A percentile compares a stretch with the other conserved stretches of the same genome.
Conservation (phyloP, 2,329 filamentous ascomycete genomes). For the Pseudogymnoascus sp. region DNA sequence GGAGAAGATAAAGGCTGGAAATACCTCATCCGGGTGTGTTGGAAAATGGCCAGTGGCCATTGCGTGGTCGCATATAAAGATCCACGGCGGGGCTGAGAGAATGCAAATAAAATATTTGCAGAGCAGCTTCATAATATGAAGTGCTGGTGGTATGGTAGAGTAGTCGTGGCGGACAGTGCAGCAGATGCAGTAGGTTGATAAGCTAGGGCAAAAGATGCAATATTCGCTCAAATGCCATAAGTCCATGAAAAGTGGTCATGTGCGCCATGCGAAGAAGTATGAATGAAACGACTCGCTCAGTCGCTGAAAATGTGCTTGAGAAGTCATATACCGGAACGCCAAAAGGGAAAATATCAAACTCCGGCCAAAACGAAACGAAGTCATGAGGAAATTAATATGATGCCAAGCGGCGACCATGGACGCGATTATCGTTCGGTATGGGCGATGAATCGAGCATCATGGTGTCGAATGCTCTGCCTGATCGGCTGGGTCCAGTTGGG, state of each 20-base stretch:
- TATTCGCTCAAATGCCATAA: conserved; percentile 6
- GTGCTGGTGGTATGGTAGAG: neutral
- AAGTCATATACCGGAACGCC: conserved; percentile 11
- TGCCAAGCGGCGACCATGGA: conserved; percentile 53
- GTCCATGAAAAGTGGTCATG: neutral
- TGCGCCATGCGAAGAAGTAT: conserved; percentile 1
- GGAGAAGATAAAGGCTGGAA: neutral
- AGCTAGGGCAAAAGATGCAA: neutral
- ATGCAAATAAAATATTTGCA: conserved; percentile 1
- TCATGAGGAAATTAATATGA: conserved; percentile 44
- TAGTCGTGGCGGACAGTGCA: conserved; percentile 4
- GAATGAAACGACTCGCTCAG: conserved; percentile 7
- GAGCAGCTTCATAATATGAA: neutral
- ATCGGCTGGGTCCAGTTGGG: conserved; percentile 41
- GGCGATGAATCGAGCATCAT: conserved; percentile 35
- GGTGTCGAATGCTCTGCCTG: conserved; percentile 27
- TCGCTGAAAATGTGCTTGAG: conserved; percentile 9
- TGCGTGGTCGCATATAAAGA: neutral
- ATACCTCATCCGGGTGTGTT: neutral
- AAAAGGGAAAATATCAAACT: conserved; percentile 5
- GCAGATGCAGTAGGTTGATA: conserved; percentile 3
- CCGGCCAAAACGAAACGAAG: conserved; percentile 9
- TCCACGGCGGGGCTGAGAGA: neutral
- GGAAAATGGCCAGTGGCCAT: neutral
- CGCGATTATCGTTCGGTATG: conserved; percentile 43